phyloP scores from a whole-genome alignment of 805 yeast species.

The Ogataea chonburiensis region DNA sequence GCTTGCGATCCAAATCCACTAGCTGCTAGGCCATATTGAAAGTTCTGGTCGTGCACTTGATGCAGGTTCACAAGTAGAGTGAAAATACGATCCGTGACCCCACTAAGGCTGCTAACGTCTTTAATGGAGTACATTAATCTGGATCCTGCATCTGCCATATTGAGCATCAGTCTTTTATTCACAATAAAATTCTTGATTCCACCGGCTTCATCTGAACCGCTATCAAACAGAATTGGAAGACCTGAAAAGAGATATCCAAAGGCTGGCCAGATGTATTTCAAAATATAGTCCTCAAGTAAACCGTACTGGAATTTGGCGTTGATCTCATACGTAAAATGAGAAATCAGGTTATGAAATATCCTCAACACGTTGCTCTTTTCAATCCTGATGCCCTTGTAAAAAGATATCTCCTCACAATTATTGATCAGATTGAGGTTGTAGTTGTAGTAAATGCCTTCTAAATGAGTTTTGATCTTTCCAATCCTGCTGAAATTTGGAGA shows the following conservation, averaged over 20 bases:
- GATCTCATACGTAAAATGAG: slow-evolving; percentile 36
- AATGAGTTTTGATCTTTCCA: slow-evolving; percentile 66
- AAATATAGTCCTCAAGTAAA: slow-evolving; percentile 77
- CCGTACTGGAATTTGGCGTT: slow-evolving; percentile 67
- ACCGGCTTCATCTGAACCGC: slow-evolving; percentile 42
- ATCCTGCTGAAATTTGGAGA: slow-evolving; percentile 86
- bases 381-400: slow-evolving; percentile 82
- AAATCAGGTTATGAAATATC: slow-evolving; percentile 54
- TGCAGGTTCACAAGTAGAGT: slow-evolving; percentile 73
- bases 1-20: slow-evolving; percentile 34
- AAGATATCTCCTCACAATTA: slow-evolving; percentile 91
- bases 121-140: slow-evolving; percentile 92
- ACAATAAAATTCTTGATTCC: slow-evolving; percentile 87
- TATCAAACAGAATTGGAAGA: slow-evolving; percentile 72
- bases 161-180: slow-evolving; percentile 85
- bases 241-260: slow-evolving; percentile 91
- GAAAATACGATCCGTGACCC: slow-evolving; percentile 85
- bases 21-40: slow-evolving; percentile 42
- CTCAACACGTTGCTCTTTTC: slow-evolving; percentile 66
- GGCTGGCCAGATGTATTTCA: slow-evolving; percentile 93
- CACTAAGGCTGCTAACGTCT: slow-evolving; percentile 87
- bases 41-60: slow-evolving; percentile 68
- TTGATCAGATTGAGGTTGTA: slow-evolving; percentile 81
- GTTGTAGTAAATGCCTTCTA: slow-evolving; percentile 88
- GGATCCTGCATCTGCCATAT: slow-evolving; percentile 93